Percentiles rank a stretch among this genome's conserved stretches.
These are phyloP conservation scores for Hortiboletus flavorubellus DNA, from an alignment of 768 basidiomycete species.

Conservation along the genomic window DNA sequence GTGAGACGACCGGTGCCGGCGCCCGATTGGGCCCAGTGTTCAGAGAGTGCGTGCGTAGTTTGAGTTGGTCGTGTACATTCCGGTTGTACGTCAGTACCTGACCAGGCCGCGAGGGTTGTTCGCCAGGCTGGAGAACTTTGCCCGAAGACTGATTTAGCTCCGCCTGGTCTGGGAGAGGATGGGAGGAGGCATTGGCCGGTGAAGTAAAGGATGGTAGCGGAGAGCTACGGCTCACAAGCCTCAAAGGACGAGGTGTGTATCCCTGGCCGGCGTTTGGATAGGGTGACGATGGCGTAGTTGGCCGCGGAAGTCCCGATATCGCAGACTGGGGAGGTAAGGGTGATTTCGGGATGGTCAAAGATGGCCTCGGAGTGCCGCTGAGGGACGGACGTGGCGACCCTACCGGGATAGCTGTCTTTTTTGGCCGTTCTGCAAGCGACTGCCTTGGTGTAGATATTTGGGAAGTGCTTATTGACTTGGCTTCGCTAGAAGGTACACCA, in stretches of 20 bases:
- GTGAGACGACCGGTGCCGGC: conserved; percentile 10
- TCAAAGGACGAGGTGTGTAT: conserved; percentile 26
- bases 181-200: background rate
- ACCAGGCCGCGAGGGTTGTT: conserved; percentile 23
- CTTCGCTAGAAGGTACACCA: conserved; percentile 2
- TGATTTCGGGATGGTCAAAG: conserved; percentile 27
- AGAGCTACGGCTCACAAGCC: conserved; percentile 22
- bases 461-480: conserved; percentile 12
- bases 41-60: conserved; percentile 17
- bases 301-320: conserved; percentile 17
- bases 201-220: conserved; percentile 6
- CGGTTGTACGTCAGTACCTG: conserved; percentile 32
- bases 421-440: conserved; percentile 6
- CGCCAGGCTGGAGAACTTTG: conserved; percentile 21
- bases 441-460: conserved; percentile 8
- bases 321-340: conserved; percentile 14
- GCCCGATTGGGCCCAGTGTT: conserved; percentile 8
- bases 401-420: conserved; percentile 9
- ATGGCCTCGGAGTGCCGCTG: conserved; percentile 20
- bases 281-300: conserved; percentile 19
- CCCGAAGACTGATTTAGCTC: conserved; percentile 7
- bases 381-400: conserved; percentile 18
- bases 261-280: conserved; percentile 4
- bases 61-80: conserved; percentile 35
- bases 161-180: conserved; percentile 1